Percentiles rank a stretch among this genome's conserved stretches.
Evolutionary conservation across 495 filamentous ascomycete genomes (phyloP).

Genomic region (Stereocaulon alpinum): DNA sequence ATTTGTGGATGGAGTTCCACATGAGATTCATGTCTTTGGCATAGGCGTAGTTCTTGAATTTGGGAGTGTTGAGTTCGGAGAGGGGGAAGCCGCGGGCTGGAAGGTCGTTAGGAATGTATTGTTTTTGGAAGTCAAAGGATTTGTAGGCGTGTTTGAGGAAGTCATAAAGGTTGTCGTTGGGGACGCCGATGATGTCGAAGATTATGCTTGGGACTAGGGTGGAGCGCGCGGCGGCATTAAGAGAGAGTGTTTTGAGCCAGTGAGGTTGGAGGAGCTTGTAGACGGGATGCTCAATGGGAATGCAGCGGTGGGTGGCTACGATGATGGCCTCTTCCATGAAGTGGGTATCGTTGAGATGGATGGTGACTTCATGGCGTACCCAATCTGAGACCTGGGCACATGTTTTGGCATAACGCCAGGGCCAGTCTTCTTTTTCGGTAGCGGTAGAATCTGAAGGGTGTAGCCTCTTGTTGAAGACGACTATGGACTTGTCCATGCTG

Average conservation of each 20-base stretch:
- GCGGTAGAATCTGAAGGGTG: conserved; percentile 20
- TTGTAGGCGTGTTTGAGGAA: conserved; percentile 13
- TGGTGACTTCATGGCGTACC: conserved; percentile 37
- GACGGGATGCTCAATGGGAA: conserved; percentile 33
- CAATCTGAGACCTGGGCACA: conserved; percentile 40
- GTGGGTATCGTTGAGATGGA: conserved; percentile 38
- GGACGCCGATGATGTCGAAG: conserved; percentile 30
- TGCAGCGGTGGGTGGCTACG: conserved; percentile 32
- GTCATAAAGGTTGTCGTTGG: not conserved
- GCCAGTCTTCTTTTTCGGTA: conserved; percentile 36
- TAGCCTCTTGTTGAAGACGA: conserved; percentile 38
- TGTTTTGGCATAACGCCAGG: conserved; percentile 43
- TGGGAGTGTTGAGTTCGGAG: conserved; percentile 19
- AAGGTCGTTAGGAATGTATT: conserved; percentile 38
- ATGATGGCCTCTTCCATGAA: conserved; percentile 39
- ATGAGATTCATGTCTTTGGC: conserved; percentile 34
- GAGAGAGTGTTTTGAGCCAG: conserved; percentile 40
- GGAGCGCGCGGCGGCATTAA: conserved; percentile 39
- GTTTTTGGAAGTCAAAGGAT: conserved; percentile 6
- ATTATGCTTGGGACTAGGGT: conserved; percentile 36
- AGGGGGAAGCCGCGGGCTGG: conserved; percentile 32
- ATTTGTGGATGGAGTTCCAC: conserved; percentile 32
- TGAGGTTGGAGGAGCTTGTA: conserved; percentile 35
- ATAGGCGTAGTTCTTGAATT: conserved; percentile 40
- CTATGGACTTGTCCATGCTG: conserved; percentile 32